These are phyloP conservation scores for Leccinum subrobustum DNA, from an alignment of 1,284 basidiomycete species.

Conservation along the genomic window DNA sequence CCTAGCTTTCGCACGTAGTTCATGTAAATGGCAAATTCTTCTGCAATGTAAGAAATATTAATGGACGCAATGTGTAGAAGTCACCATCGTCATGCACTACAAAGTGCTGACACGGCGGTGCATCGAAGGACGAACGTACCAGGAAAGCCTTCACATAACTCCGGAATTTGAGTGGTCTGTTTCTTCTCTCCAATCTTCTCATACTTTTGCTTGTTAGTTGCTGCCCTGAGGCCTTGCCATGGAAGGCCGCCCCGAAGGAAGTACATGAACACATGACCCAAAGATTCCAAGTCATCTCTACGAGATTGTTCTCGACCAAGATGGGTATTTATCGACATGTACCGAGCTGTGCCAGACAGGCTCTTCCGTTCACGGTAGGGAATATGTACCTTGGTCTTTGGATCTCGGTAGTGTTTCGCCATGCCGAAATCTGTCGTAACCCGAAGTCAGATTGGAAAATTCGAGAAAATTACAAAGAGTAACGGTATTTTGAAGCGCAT, in stretches of 20 bases:
- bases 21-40: slow-evolving; percentile 97
- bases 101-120: neutral
- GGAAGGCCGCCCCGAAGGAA: slow-evolving; percentile 91
- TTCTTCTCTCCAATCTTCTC: slow-evolving; percentile 99
- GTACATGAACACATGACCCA: slow-evolving; percentile 99
- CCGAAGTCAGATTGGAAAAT: slow-evolving; percentile 11
- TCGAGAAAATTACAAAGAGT: slow-evolving; percentile 4
- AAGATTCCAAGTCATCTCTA: slow-evolving; percentile 90
- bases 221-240: slow-evolving; percentile 94
- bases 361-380: slow-evolving; percentile 99
- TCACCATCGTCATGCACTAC: neutral
- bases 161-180: slow-evolving; percentile 89
- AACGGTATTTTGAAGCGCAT: slow-evolving; percentile 6
- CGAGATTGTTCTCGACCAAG: slow-evolving; percentile 88
- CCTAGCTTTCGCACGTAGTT: slow-evolving; percentile 96
- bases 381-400: slow-evolving; percentile 96
- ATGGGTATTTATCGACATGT: slow-evolving; percentile 93
- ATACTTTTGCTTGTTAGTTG: slow-evolving; percentile 98
- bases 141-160: slow-evolving; percentile 95
- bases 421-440: slow-evolving; percentile 83
- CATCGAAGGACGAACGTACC: slow-evolving; percentile 53
- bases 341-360: slow-evolving; percentile 94
- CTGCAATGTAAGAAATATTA: slow-evolving; percentile 46
- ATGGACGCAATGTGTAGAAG: slow-evolving; percentile 2
- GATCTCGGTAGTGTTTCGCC: slow-evolving; percentile 98